Evolutionary conservation across 75 land plant genomes (phyloP), one percentile per base, ranked within the genome.

Genomic region (Sequoia sempervirens): DNA sequence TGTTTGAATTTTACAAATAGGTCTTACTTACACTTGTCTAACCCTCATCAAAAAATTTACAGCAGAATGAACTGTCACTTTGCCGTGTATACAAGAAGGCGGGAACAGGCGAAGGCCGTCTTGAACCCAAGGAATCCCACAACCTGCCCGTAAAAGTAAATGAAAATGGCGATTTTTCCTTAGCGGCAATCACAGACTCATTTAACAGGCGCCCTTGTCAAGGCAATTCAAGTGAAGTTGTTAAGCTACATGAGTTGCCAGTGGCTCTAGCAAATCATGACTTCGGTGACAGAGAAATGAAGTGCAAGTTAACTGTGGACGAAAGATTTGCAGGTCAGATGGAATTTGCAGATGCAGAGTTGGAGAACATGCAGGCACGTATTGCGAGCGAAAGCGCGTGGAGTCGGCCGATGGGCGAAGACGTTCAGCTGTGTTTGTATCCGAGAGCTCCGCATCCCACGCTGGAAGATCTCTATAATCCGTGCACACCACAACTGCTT

Each of bases 71-170:
- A 54, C 93, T 95, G 28, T 95, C 97, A 0, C 87, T 95, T 5
- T 95, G 97, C 79, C 88, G 94, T 18, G 93, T 95, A 17, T 95
- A 92, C 92, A 95, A 90, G 84, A 88, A 94, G 86, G 82, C 96
- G 6, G 94, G 93, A 81, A 85, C 88, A 0, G 95, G 87, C 41
- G 93, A 91, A 28, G 90, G 86, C 37, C 85, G 73, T 66, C 61
- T 40, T 11, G 28, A 41, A 45, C 3, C 45, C 40, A 75, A 75
- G 45, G 78, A 75, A 75, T 40, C 30, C 9, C 47, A 43, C 26
- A 45, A n/a, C 80, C 3, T 26, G 10, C 28, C 50, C 0, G 32
- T 26, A 78, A 78, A 78, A 43, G 5, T 43, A 26, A 45, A 45
- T 10, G 46, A 43, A 43, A 45, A 43, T 43, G 26, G 80, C 12